phyloP scores from a whole-genome alignment of 2,329 filamentous ascomycete species.

The Mycogone perniciosa region DNA sequence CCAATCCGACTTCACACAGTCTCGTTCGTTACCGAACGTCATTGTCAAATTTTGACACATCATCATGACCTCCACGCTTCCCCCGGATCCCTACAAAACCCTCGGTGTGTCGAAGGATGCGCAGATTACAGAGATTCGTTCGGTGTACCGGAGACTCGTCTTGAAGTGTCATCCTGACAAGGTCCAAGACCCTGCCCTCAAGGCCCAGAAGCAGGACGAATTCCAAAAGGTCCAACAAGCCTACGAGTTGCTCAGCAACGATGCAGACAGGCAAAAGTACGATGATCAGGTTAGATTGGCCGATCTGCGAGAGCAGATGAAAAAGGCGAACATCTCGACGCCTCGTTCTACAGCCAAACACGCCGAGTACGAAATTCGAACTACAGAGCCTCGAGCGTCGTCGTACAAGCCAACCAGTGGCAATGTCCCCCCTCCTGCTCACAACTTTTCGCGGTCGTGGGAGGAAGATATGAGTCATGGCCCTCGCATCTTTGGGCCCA shows the following conservation, averaged over 20 bases:
- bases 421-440: constrained; percentile 27
- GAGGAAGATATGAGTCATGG: constrained; percentile 40
- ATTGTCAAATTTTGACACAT: constrained; percentile 5
- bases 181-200: constrained; percentile 69
- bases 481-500: constrained; percentile 38
- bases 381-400: constrained; percentile 42
- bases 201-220: constrained; percentile 72
- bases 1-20: constrained; percentile 6
- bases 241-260: constrained; percentile 83
- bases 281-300: constrained; percentile 67
- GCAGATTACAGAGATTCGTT: constrained; percentile 64
- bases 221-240: constrained; percentile 91
- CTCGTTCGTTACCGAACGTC: constrained; percentile 4
- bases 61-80: constrained; percentile 41
- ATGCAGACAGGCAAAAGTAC: constrained; percentile 64
- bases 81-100: constrained; percentile 71
- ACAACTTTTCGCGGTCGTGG: constrained; percentile 35
- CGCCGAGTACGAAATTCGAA: constrained; percentile 42
- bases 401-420: constrained; percentile 33
- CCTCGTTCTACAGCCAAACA: constrained; percentile 34
- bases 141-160: constrained; percentile 77
- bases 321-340: constrained; percentile 38
- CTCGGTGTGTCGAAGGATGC: constrained; percentile 70
- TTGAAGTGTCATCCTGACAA: constrained; percentile 91
- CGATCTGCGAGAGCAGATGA: constrained; percentile 53